Conservation (phyloP, 1,284 basidiomycete genomes). For the Puccinia horiana region DNA sequence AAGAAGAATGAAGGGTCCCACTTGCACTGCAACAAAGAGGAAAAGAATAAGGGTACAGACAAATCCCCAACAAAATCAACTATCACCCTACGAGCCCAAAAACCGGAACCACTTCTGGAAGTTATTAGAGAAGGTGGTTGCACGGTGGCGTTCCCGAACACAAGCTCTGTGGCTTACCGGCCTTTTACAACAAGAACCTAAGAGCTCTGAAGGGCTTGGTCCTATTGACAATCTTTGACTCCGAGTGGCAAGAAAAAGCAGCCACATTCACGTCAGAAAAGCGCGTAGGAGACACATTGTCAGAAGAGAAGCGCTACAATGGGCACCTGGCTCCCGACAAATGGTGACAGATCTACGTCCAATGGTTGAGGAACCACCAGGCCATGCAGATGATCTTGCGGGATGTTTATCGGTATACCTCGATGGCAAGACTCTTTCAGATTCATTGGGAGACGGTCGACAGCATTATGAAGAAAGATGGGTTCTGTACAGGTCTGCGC, state of each 20-base stretch:
- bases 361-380: neutral
- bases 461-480: too few species aligned
- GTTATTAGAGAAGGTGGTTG: neutral
- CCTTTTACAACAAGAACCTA: neutral
- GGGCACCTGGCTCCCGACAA: neutral
- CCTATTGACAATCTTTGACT: neutral
- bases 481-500: too few species aligned
- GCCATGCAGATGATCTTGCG: neutral
- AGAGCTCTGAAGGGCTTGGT: neutral
- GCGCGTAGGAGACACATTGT: too few species aligned
- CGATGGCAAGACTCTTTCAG: too few species aligned
- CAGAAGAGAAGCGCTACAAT: neutral
- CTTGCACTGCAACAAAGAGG: too few species aligned
- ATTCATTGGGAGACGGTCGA: too few species aligned
- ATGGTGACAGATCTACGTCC: neutral
- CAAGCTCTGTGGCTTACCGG: neutral
- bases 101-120: too few species aligned
- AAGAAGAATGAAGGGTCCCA: too few species aligned
- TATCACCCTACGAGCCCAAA: too few species aligned
- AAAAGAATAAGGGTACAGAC: too few species aligned
- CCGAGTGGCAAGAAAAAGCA: neutral
- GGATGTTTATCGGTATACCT: neutral
- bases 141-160: neutral
- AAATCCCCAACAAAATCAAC: too few species aligned
- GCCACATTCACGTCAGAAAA: neutral